Conservation (phyloP, 352 stramenopile genomes). For the Peronospora tabacina region DNA sequence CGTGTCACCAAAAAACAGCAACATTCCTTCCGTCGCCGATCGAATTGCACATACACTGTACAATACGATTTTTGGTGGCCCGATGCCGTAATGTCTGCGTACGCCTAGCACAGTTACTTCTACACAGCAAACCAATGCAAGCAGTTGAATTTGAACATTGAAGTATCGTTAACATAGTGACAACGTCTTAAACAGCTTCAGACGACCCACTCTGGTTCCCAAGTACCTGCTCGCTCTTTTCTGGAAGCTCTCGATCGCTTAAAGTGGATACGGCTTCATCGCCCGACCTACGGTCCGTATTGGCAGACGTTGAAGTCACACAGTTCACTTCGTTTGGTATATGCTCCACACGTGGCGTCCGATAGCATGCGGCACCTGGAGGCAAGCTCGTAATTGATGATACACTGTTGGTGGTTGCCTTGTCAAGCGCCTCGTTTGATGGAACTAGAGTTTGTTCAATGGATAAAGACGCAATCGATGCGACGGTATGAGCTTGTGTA, state of each 20-base stretch:
- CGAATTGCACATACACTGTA: too few relatives aligned
- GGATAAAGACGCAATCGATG: slow-evolving; percentile 14
- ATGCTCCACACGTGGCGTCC: slow-evolving; percentile 26
- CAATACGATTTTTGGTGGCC: too few relatives aligned
- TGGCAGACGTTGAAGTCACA: slow-evolving; percentile 3
- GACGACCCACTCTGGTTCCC: slow-evolving; percentile 22
- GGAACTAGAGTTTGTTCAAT: slow-evolving; percentile 17
- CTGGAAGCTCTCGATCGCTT: slow-evolving; percentile 12
- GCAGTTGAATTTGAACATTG: neutral
- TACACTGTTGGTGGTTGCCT: slow-evolving; percentile 13
- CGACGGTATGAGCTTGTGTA: slow-evolving; percentile 15
- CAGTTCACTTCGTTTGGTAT: slow-evolving; percentile 13
- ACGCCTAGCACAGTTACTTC: neutral
- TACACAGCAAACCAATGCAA: slow-evolving; percentile 1
- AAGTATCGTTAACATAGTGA: neutral
- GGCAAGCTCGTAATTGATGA: slow-evolving; percentile 22
- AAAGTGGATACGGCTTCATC: slow-evolving; percentile 12
- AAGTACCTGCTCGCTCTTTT: slow-evolving; percentile 20
- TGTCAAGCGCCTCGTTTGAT: slow-evolving; percentile 13
- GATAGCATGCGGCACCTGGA: slow-evolving; percentile 26
- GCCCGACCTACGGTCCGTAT: slow-evolving; percentile 16
- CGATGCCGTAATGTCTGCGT: too few relatives aligned
- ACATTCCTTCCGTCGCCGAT: too few relatives aligned
- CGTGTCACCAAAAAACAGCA: neutral
- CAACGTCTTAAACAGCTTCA: slow-evolving; percentile 21